Evolutionary conservation across 192 early-diverging fungal species (phyloP), one percentile per base, ranked within the genome.

Genomic region (Paraglomus brasilianum): DNA sequence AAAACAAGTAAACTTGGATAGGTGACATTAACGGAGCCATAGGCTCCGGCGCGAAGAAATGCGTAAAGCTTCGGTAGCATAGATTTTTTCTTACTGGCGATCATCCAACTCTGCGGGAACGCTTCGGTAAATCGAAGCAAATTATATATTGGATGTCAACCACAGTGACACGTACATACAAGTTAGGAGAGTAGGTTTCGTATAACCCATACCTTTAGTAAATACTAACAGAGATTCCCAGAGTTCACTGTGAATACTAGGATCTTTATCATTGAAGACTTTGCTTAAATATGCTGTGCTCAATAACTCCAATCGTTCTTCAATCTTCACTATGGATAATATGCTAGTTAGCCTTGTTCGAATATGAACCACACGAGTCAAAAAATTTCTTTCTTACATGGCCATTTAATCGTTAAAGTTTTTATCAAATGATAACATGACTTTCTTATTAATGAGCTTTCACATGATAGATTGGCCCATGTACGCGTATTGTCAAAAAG

Each of bases 201-300:
- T 51, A 50, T 17, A 6, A 8, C 21, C 43, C 59, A 64, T 70
- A 81, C 80, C 61, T 60, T 87, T 91, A 1, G 90, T 93, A 22
- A 91, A 78, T 9, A 93, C 66, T 60, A 97, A 75, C 7, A 97
- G 72, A 7, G 96, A 80, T 66, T 96, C 92, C 94, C 95, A 96
- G 73, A 98, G 78, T 22, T 92, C 91, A 5, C 83, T 77, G 62
- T 93, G 90, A 19, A 83, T 88, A 4, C 82, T 77, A 0, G 81
- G 61, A 19, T 94, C 91, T 77, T 83, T 87, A 60, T 98, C 94
- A 1, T 70, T 73, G 74, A 97, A 93, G 38, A 82, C 86, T 43
- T 80, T 78, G 8, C 78, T 72, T 36, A 91, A 82, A 64, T 95
- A 88, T 5, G 74, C 66, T 8, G 74, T 82, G 14, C 81, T 76